Evolutionary conservation across 441 rosid genomes (phyloP), one percentile per base, ranked within the genome.

Genomic region (Bocquillonia castaneifolia): DNA sequence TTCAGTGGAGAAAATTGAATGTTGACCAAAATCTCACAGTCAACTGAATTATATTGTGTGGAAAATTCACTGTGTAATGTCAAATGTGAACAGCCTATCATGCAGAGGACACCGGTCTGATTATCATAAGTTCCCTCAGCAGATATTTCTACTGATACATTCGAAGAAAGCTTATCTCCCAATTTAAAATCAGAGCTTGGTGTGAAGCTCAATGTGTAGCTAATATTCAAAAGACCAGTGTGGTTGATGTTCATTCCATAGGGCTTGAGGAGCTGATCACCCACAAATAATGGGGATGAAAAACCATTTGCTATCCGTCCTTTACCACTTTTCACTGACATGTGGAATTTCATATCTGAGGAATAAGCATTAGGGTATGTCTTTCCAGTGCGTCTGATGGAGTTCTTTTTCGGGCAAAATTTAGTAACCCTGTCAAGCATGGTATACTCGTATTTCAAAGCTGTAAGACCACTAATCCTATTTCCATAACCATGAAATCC

Each of bases 91-190:
- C 99, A 93, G 22, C 97, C 99, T 48, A 88, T 74, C 99, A 93
- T 88, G 76, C 99, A 93, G 64, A 93, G 78, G 62, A 74, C 79
- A 66, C 99, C 96, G 20, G 79, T 80, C 48, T 82, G 76, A 29
- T 73, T 68, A 79, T 86, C 79, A 72, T 93, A 91, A 6, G 77
- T 78, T 69, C 99, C 99, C 78, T 93, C 99, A 29, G 93, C 92
- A 67, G 80, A 79, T 75, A 93, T 82, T 67, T 80, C 85, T 52
- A 79, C 77, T 2, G 69, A 72, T 57, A 64, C 74, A 29, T 81
- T 63, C 15, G 76, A 76, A 31, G 71, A 64, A 57, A 42, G 45
- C 59, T 34, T 65, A 47, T 68, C 71, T 42, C 74, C 78, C 32
- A 76, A 72, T 71, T 56, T 62, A 47, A 67, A 74, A 63, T 23